Base-by-base conservation (phyloP, 768 basidiomycete genomes). In the Myochromella boudieri region DNA sequence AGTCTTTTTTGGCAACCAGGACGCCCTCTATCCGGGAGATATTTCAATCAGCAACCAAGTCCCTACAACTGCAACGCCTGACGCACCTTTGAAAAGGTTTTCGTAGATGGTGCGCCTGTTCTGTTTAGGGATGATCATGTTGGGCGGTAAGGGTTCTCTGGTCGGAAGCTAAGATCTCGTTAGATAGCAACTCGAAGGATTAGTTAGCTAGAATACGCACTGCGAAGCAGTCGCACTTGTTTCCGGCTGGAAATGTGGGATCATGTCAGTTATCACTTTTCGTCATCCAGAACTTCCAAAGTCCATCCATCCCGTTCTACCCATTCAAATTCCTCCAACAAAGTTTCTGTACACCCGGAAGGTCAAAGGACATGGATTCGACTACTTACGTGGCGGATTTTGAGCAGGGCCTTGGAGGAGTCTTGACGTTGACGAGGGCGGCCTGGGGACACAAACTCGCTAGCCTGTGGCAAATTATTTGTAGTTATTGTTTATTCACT, bases 1-100 rank as follows among this genome's bases (percentile, higher is more conserved):
- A 97, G 74, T 99, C 95, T 77, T 99, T 99, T 80, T 97, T 95
- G 63, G 97, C 97, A 69, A 98, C 97, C 60, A 97, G 76, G 52
- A 98, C 95, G 64, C 95, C 95, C 87, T 99, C 95, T 33, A 45
- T 33, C 46, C 18, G 42, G 29, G 47, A 51, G 28, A 20, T 26
- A 38, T 1, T 8, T 33, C 4, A 15, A 17, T 49, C 28, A 47
- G 44, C 26, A 0, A 22, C 4, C 20, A 14, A 37, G 34, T 37
- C 33, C 20, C 29, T 6, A 25, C 29, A 21, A 15, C 36, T 14
- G 14, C 29, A 8, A 22, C 11, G 18, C 25, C 14, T 15, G 14
- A 71, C 85, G 56, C 57, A 94, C 93, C 94, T 77, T 97, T 97
- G 91, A 99, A 99, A 81, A 99, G 94, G 79, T 88, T 89, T 76